Base-by-base conservation (phyloP, 257 asterid species). In the Solanum sitiens region DNA sequence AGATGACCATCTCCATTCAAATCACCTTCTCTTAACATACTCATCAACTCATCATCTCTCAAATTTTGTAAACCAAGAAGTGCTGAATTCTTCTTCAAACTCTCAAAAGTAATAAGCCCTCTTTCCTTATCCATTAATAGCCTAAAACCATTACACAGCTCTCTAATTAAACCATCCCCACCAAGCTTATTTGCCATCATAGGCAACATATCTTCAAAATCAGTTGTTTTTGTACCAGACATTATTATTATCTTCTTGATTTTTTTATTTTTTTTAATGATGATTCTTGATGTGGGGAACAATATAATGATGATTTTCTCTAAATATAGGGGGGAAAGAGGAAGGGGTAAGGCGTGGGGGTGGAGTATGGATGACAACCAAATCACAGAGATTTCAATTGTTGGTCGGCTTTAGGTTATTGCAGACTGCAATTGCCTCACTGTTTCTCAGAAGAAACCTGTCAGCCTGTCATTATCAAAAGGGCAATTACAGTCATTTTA, bases 11-110 rank as follows among this genome's bases (percentile, higher is more conserved):
- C 98, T 15, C 97, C 94, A 72, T 95, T 74, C 16, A 92, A 86
- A 85, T 95, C 97, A 0, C 98, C 98, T 90, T 94, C 98, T 25
- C 45, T 89, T 27, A 95, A 15, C 98, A 96, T 96, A 33, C 96
- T 90, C 89, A 68, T 74, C 85, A 95, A 80, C 89, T 96, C 98
- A 50, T 95, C 95, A 56, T 95, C 98, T 12, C 91, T 86, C 89
- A 95, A 86, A 86, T 92, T 95, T 40, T 95, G 95, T 75, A 96
- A 80, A n/a, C 98, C 98, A 56, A 96, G 87, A 63, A 93, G 68
- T 27, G 91, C 91, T 4, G 98, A 94, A 16, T 96, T 95, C 91
- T 85, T 92, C 93, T 94, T 95, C 94, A 95, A 87, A 40, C 98
- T 94, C 27, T 94, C 95, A 76, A 93, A 93, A 16, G 98, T 96